A percentile compares a stretch with the other conserved stretches of the same genome.
Conservation (phyloP, 805 yeast genomes). For the Cyberlindnera galapagoensis region DNA sequence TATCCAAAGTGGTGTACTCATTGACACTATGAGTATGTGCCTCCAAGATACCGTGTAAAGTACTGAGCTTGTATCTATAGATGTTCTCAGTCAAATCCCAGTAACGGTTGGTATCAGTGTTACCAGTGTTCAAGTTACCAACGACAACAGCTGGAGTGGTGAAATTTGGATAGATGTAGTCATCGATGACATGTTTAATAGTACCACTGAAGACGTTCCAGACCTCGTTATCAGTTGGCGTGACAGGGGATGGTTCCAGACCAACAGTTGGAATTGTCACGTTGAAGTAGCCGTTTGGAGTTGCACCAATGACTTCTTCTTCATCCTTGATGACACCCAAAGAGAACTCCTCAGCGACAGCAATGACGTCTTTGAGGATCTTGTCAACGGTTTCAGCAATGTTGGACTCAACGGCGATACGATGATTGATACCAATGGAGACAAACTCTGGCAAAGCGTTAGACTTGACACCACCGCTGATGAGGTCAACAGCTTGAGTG, state of each 20-base stretch:
- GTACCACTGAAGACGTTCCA: conserved; percentile 61
- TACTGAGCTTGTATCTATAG: conserved; percentile 52
- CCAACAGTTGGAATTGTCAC: conserved; percentile 9
- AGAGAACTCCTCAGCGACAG: conserved; percentile 36
- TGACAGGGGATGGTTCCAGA: conserved; percentile 47
- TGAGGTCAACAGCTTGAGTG: conserved; percentile 46
- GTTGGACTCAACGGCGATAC: conserved; percentile 46
- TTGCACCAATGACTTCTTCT: conserved; percentile 12
- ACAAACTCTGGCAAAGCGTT: conserved; percentile 64
- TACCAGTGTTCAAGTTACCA: conserved; percentile 59
- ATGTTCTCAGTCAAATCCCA: conserved; percentile 58
- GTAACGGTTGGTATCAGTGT: conserved; percentile 64
- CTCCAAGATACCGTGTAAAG: conserved; percentile 28
- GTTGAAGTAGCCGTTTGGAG: conserved; percentile 35
- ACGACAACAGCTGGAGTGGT: conserved; percentile 37
- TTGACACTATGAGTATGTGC: conserved; percentile 49
- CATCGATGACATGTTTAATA: conserved; percentile 55
- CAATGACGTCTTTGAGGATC: conserved; percentile 27
- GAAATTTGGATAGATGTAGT: conserved; percentile 31
- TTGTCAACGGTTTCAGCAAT: conserved; percentile 27
- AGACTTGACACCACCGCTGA: conserved; percentile 58
- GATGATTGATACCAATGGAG: conserved; percentile 44
- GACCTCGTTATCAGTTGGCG: conserved; percentile 38
- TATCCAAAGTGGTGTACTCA: conserved; percentile 43
- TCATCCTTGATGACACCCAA: conserved; percentile 21